phyloP scores from a whole-genome alignment of 2,329 filamentous ascomycete species.

The Zymoseptoria passerinii region DNA sequence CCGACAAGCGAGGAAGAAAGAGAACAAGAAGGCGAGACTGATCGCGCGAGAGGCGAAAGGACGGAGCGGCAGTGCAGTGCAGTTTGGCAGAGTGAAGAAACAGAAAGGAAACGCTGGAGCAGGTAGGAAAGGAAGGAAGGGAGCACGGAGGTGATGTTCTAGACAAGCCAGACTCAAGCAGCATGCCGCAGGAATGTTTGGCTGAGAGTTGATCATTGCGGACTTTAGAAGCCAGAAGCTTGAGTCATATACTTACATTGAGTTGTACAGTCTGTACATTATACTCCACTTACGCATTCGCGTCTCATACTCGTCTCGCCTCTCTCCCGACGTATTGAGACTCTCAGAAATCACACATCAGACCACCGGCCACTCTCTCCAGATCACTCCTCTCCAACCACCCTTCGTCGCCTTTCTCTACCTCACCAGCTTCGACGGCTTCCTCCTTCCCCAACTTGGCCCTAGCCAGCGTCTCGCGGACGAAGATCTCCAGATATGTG shows the following conservation, averaged over 20 bases:
- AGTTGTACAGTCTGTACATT: background rate
- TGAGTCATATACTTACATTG: background rate
- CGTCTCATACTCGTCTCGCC: background rate
- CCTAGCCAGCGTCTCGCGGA: conserved; percentile 77
- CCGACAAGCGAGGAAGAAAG: background rate
- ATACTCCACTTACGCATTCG: background rate
- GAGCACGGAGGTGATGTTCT: background rate
- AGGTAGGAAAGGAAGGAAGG: background rate
- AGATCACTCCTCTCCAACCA: conserved; percentile 72
- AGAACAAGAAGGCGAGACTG: background rate
- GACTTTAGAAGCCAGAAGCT: background rate
- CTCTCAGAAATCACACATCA: conserved; percentile 72
- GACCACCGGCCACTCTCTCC: conserved; percentile 76
- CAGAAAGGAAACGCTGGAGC: background rate
- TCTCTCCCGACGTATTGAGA: background rate
- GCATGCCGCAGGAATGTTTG: background rate
- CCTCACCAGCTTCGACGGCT: conserved; percentile 27
- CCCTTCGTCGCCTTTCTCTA: conserved; percentile 15
- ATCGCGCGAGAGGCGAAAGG: background rate
- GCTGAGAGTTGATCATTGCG: background rate
- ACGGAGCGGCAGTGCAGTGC: background rate
- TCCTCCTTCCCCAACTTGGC: conserved; percentile 59
- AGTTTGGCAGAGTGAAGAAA: background rate
- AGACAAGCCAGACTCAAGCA: background rate
- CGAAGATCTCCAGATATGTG: conserved; percentile 86